Percentiles rank a stretch among this genome's conserved stretches.
These are phyloP conservation scores for Ceratocystis papillata DNA, from an alignment of 2,329 filamentous ascomycete genomes.

Conservation along the genomic window DNA sequence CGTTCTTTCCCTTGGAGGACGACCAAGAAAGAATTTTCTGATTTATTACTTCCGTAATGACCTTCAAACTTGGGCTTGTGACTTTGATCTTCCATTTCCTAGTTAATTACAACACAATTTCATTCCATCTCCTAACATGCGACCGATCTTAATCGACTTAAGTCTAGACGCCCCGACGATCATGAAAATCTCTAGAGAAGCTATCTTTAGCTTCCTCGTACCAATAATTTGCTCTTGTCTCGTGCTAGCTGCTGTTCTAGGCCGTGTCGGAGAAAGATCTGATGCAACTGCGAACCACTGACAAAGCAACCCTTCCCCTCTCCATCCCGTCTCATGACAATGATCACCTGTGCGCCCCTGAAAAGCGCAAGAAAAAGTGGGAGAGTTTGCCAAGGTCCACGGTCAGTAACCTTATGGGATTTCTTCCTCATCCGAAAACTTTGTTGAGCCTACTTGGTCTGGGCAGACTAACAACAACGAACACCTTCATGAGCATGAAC, in stretches of 20 bases:
- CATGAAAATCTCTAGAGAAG: background rate
- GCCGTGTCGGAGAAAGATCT: background rate
- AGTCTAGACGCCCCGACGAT: background rate
- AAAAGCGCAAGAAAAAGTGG: background rate
- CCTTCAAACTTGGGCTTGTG: too few species aligned
- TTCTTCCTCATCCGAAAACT: slow-evolving; percentile 12
- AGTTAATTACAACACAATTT: background rate
- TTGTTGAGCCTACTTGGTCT: slow-evolving; percentile 14
- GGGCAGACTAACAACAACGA: background rate
- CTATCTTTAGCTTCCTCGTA: slow-evolving; percentile 4
- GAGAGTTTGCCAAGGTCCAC: background rate
- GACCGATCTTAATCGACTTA: background rate
- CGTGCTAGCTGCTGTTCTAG: background rate
- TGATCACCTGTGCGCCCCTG: slow-evolving; percentile 8
- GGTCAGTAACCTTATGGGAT: background rate
- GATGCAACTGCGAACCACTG: slow-evolving; percentile 4
- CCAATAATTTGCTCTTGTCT: slow-evolving; percentile 8
- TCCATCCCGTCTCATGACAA: slow-evolving; percentile 9
- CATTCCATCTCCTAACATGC: background rate
- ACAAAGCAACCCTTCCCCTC: background rate
- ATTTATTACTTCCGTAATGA: background rate
- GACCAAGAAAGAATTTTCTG: background rate
- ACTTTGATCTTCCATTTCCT: too few species aligned
- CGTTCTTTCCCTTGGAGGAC: too few species aligned
- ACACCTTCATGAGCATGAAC: background rate